Percentiles rank a stretch among this genome's conserved stretches.
Evolutionary conservation across 2,329 filamentous ascomycete species (phyloP).

Genomic region (Amphichorda felina): DNA sequence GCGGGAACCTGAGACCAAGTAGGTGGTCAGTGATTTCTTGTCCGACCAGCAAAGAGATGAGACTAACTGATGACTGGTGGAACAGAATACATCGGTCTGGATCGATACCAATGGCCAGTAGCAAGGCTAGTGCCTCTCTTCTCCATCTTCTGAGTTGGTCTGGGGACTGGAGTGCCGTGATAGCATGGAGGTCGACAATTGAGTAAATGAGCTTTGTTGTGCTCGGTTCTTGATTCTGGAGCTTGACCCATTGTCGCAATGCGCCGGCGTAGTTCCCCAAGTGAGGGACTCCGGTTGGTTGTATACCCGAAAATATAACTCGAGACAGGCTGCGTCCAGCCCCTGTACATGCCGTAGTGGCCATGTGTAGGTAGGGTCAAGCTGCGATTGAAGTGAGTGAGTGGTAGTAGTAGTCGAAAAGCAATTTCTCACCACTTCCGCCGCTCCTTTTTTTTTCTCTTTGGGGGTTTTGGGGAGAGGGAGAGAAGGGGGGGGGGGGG

Average conservation of each 20-base stretch:
- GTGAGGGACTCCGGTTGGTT: slow-evolving; percentile 89
- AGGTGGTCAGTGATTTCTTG: neutral
- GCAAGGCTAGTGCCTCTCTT: slow-evolving; percentile 63
- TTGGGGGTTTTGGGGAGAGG: no score
- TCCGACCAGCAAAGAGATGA: neutral
- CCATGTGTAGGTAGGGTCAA: no score
- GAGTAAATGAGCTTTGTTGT: slow-evolving; percentile 63
- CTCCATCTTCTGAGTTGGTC: slow-evolving; percentile 49
- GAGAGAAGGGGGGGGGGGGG: no score
- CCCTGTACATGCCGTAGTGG: no score
- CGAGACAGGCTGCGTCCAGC: neutral
- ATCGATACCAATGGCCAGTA: slow-evolving; percentile 76
- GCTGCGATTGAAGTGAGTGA: no score
- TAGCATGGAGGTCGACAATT: slow-evolving; percentile 86
- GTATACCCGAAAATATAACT: slow-evolving; percentile 88
- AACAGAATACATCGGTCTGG: slow-evolving; percentile 70
- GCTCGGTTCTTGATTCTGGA: slow-evolving; percentile 52
- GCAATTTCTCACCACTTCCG: no score
- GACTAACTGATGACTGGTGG: slow-evolving; percentile 61
- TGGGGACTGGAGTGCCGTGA: slow-evolving; percentile 65
- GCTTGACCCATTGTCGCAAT: slow-evolving; percentile 69
- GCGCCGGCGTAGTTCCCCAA: slow-evolving; percentile 93
- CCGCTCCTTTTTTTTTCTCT: no score
- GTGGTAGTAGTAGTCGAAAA: no score
- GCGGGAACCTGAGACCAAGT: slow-evolving; percentile 44